These are phyloP conservation scores for Cryptosporidium canis DNA, from an alignment of 169 alveolate species.

Conservation along the genomic window DNA sequence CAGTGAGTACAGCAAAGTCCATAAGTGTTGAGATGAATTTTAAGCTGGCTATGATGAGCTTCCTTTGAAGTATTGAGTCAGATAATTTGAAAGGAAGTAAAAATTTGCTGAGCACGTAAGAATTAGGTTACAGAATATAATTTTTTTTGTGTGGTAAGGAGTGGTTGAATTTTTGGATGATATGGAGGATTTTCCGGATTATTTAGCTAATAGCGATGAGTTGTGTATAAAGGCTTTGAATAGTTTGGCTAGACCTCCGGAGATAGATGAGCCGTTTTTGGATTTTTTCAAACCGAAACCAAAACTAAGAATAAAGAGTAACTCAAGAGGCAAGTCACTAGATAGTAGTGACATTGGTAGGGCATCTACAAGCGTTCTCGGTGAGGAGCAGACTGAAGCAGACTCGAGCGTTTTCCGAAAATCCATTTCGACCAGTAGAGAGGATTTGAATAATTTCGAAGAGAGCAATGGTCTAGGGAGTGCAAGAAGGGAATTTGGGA, in stretches of 20 bases:
- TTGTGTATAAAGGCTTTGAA: conserved; percentile 52
- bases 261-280: conserved; percentile 51
- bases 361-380: not conserved
- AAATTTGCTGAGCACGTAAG: not conserved
- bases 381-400: not conserved
- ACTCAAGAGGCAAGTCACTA: not conserved
- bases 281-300: conserved; percentile 44
- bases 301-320: conserved; percentile 21
- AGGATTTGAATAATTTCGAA: not conserved
- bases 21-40: not conserved
- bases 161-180: not conserved
- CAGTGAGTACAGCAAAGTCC: not conserved
- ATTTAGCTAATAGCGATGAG: not conserved
- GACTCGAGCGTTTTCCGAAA: not conserved
- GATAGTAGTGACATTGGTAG: not conserved
- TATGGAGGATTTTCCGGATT: not conserved
- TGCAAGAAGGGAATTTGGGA: not conserved
- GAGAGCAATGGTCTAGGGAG: not conserved
- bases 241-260: conserved; percentile 57
- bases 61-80: not conserved
- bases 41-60: not conserved
- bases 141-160: not conserved
- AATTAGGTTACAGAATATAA: not conserved
- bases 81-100: not conserved
- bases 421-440: not conserved